Conservation (phyloP, 1,284 basidiomycete species). For the Kwoniella shivajii region DNA sequence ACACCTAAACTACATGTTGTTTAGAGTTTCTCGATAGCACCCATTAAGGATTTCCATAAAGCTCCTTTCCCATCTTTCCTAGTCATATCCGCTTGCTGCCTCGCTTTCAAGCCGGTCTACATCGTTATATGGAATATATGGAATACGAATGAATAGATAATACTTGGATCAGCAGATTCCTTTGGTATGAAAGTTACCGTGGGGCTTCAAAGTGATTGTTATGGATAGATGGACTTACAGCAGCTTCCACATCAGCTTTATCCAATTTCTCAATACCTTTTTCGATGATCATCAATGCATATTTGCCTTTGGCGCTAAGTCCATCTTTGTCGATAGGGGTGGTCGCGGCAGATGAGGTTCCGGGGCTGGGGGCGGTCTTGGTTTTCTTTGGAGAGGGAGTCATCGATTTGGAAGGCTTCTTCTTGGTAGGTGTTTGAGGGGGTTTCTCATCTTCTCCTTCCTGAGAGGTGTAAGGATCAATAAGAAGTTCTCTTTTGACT, state of each 20-base stretch:
- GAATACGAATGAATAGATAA: too few species aligned
- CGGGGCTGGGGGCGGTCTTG: too few species aligned
- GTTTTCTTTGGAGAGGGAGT: background rate
- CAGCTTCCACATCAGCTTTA: slow-evolving; percentile 11
- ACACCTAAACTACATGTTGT: too few species aligned
- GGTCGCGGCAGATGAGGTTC: background rate
- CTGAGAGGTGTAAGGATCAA: background rate
- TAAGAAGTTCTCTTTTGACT: slow-evolving; percentile 2
- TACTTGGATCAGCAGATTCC: too few species aligned
- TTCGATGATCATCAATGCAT: slow-evolving; percentile 13
- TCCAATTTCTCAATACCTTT: slow-evolving; percentile 12
- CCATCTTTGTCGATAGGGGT: background rate
- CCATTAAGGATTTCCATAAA: slow-evolving; percentile 3
- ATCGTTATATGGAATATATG: background rate
- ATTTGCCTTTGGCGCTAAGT: slow-evolving; percentile 9
- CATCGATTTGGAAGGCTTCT: background rate
- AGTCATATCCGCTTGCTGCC: slow-evolving; percentile 1
- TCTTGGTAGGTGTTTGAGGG: background rate
- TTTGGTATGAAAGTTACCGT: too few species aligned
- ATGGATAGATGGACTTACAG: slow-evolving; percentile 5
- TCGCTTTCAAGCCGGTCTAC: slow-evolving; percentile 4
- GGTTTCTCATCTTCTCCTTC: background rate
- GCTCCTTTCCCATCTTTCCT: slow-evolving; percentile 8
- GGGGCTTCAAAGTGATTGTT: background rate
- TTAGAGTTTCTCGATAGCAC: background rate